Evolutionary conservation across 2,329 filamentous ascomycete species (phyloP).

Genomic region (Albifimbria verrucaria): DNA sequence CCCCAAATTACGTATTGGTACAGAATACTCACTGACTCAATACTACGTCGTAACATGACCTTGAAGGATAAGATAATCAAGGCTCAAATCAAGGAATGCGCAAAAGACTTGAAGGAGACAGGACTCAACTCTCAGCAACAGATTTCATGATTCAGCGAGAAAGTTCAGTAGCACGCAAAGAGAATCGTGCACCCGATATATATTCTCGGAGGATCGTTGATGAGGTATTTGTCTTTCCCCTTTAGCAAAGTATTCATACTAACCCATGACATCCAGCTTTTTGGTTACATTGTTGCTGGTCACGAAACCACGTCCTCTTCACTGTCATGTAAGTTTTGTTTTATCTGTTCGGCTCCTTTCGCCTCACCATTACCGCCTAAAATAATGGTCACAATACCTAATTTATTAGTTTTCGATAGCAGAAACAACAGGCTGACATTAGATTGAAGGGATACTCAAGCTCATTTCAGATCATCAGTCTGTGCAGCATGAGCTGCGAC

Average conservation of each 20-base stretch:
- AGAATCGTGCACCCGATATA: slow-evolving; percentile 23
- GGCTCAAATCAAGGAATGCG: slow-evolving; percentile 2
- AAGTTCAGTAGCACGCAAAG: slow-evolving; percentile 23
- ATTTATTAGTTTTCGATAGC: neutral
- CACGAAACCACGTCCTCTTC: slow-evolving; percentile 21
- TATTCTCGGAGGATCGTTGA: slow-evolving; percentile 25
- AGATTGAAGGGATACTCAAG: slow-evolving; percentile 2
- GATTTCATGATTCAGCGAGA: slow-evolving; percentile 30
- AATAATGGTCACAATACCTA: neutral
- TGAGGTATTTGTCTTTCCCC: slow-evolving; percentile 17
- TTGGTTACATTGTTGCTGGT: slow-evolving; percentile 20
- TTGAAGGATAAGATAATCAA: neutral
- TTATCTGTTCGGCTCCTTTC: no score
- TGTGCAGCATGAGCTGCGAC: slow-evolving; percentile 13
- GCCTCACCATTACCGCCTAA: no score
- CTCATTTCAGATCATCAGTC: slow-evolving; percentile 5
- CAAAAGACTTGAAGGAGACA: slow-evolving; percentile 2
- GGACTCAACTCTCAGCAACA: slow-evolving; percentile 10
- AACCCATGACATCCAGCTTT: slow-evolving; percentile 4
- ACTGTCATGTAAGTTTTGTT: slow-evolving; percentile 2
- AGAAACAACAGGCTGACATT: neutral
- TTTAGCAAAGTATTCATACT: neutral
- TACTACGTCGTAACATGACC: neutral
- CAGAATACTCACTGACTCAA: neutral
- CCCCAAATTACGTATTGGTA: neutral